phyloP scores from a whole-genome alignment of 768 basidiomycete genomes.

The Rhodocollybia butyracea region DNA sequence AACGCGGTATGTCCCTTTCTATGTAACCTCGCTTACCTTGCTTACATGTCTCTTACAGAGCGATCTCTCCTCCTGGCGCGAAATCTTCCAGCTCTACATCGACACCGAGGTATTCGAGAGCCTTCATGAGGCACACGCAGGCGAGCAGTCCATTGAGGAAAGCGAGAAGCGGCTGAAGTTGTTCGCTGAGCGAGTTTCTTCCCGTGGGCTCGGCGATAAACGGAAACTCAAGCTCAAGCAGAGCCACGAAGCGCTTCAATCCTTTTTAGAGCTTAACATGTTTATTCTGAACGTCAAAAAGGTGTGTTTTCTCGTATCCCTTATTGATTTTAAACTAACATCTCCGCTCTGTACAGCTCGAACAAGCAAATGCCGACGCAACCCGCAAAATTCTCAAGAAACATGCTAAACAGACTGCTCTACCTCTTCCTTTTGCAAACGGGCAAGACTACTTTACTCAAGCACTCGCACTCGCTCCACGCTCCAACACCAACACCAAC shows the following conservation, averaged over 20 bases:
- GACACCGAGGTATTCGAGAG: constrained; percentile 86
- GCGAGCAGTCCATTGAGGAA: constrained; percentile 69
- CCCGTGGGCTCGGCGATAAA: constrained; percentile 51
- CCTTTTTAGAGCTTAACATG: constrained; percentile 73
- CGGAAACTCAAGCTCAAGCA: constrained; percentile 54
- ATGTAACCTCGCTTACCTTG: too few species aligned
- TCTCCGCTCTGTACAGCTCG: constrained; percentile 52
- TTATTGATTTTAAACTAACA: background rate
- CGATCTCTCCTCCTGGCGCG: constrained; percentile 86
- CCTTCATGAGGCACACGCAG: constrained; percentile 56
- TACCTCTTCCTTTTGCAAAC: constrained; percentile 63
- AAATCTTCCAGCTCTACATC: constrained; percentile 84
- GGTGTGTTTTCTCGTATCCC: constrained; percentile 29
- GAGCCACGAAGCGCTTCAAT: constrained; percentile 57
- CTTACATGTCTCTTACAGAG: constrained; percentile 30
- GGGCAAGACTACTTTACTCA: background rate
- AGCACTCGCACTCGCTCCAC: background rate
- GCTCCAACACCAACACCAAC: constrained; percentile 9
- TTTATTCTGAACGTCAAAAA: constrained; percentile 81
- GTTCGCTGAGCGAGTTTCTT: constrained; percentile 59
- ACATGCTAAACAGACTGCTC: constrained; percentile 83
- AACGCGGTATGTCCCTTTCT: constrained; percentile 19
- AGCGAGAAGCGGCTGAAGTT: constrained; percentile 60
- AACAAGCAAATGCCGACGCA: constrained; percentile 82
- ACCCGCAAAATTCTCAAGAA: constrained; percentile 94